Conservation (phyloP, 2,329 filamentous ascomycete genomes). For the Cladosporium sp. region DNA sequence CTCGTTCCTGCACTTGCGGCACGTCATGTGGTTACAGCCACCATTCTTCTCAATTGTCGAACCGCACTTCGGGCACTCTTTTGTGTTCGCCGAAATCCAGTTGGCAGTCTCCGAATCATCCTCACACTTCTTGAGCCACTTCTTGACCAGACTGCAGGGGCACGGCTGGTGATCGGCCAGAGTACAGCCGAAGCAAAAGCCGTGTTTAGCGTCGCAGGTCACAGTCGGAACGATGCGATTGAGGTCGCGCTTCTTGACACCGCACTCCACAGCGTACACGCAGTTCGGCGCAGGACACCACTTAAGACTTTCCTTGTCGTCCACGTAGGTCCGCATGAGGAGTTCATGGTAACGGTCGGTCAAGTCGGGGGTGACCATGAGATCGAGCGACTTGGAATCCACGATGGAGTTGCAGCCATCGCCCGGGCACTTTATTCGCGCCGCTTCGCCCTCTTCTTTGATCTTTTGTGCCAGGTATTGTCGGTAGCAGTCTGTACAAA, state of each 20-base stretch:
- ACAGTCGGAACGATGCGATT: conserved; percentile 84
- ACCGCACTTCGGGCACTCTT: conserved; percentile 91
- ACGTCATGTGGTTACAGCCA: conserved; percentile 97
- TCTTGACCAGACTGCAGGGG: conserved; percentile 84
- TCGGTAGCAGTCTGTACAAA: conserved; percentile 85
- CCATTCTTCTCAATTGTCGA: conserved; percentile 99
- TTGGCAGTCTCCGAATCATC: conserved; percentile 98
- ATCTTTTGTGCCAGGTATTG: conserved; percentile 93
- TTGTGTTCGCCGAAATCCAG: conserved; percentile 98
- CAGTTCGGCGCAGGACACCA: conserved; percentile 99
- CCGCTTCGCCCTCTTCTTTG: conserved; percentile 88
- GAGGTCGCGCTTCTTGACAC: conserved; percentile 80
- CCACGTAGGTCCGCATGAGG: conserved; percentile 89
- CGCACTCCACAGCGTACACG: conserved; percentile 83
- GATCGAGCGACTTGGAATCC: conserved; percentile 77
- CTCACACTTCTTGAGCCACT: conserved; percentile 96
- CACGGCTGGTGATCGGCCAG: conserved; percentile 87
- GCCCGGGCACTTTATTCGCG: conserved; percentile 86
- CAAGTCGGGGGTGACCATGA: conserved; percentile 58
- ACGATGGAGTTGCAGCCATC: conserved; percentile 85
- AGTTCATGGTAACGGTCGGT: conserved; percentile 70
- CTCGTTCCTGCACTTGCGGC: conserved; percentile 88
- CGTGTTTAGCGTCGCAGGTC: conserved; percentile 72
- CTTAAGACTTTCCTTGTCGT: conserved; percentile 90
- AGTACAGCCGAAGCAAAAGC: conserved; percentile 93